Evolutionary conservation across 805 yeast genomes (phyloP).

Genomic region (Kuraishia capsulata): DNA sequence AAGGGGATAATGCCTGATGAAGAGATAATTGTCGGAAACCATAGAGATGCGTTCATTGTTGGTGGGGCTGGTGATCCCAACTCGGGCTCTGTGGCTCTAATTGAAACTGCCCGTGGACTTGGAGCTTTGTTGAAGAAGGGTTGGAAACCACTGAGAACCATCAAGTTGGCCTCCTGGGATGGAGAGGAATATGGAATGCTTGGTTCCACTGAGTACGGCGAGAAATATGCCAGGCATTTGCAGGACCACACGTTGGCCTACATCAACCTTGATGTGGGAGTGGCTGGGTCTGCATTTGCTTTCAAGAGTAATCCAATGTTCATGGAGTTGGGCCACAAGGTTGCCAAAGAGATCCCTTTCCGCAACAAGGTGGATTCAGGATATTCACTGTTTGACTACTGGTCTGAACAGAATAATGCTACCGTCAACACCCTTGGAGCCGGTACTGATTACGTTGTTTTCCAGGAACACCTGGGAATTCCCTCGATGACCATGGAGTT

Average conservation of each 20-base stretch:
- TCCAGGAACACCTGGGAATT: constrained; percentile 59
- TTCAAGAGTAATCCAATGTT: constrained; percentile 52
- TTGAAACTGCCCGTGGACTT: constrained; percentile 46
- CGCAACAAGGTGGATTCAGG: constrained; percentile 26
- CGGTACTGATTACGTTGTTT: constrained; percentile 47
- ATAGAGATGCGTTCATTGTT: constrained; percentile 40
- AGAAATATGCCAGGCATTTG: constrained; percentile 30
- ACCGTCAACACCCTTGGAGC: constrained; percentile 34
- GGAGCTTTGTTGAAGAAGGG: constrained; percentile 34
- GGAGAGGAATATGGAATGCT: constrained; percentile 39
- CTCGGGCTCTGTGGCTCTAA: constrained; percentile 36
- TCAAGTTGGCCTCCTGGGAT: constrained; percentile 31
- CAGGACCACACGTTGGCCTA: constrained; percentile 37
- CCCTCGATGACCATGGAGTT: constrained; percentile 50
- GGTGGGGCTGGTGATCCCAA: constrained; percentile 46
- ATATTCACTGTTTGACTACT: constrained; percentile 38
- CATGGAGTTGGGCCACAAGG: constrained; percentile 31
- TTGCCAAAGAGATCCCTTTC: constrained; percentile 36
- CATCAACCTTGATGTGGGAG: constrained; percentile 42
- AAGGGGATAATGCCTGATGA: constrained; percentile 46
- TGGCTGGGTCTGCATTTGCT: constrained; percentile 39
- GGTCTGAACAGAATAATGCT: constrained; percentile 25
- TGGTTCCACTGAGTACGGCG: constrained; percentile 52
- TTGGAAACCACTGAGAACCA: constrained; percentile 31
- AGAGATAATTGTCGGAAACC: constrained; percentile 44